phyloP scores from a whole-genome alignment of 139 green algal genomes.

The Spirogloea muscicola region DNA sequence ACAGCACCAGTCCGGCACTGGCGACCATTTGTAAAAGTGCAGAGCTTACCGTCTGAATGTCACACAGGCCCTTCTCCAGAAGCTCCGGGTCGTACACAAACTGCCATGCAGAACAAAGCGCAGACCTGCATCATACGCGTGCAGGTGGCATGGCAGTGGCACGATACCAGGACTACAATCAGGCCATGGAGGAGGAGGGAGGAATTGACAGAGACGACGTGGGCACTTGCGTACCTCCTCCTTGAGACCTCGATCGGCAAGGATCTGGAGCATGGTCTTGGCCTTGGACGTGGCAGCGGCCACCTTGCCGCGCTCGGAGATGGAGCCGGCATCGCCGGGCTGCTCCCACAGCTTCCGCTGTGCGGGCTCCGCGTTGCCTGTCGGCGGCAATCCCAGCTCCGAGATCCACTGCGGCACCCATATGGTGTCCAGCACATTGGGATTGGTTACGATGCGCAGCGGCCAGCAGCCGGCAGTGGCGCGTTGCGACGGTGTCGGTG shows the following conservation, averaged over 20 bases:
- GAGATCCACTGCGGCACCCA: constrained; percentile 49
- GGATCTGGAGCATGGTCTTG: constrained; percentile 47
- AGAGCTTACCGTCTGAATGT: constrained; percentile 48
- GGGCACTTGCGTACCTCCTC: no score
- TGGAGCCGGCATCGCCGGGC: constrained; percentile 62
- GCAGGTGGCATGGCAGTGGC: no score
- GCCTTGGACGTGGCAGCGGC: constrained; percentile 46
- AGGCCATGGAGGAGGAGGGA: no score
- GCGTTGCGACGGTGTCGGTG: no score
- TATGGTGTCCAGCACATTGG: no score
- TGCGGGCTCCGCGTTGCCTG: constrained; percentile 28
- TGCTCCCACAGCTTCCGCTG: constrained; percentile 73
- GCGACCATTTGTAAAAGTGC: no score
- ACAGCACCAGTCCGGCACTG: no score
- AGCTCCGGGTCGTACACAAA: constrained; percentile 52
- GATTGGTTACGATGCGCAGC: no score
- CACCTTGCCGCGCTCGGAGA: constrained; percentile 69
- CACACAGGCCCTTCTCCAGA: constrained; percentile 62
- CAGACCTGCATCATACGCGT: no score
- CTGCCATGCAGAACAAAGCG: not conserved
- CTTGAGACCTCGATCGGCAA: constrained; percentile 66
- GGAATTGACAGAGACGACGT: no score
- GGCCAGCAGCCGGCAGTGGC: no score
- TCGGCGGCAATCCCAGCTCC: constrained; percentile 38
- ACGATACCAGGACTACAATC: no score